phyloP scores from a whole-genome alignment of 2,329 filamentous ascomycete species.

The Neonectria ditissima region DNA sequence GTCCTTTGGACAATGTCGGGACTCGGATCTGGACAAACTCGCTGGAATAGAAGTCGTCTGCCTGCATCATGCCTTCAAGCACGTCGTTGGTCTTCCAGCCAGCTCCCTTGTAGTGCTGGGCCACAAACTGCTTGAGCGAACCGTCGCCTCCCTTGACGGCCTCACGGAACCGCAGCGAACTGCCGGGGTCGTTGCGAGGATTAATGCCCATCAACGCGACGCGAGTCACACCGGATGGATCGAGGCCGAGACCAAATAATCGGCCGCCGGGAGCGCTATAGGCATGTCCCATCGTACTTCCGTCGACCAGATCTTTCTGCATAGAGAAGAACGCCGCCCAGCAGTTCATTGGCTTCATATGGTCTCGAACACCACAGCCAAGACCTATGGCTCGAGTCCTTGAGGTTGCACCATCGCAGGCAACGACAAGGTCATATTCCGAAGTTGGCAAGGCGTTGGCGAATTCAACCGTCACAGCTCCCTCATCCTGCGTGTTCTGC shows the following conservation, averaged over 20 bases:
- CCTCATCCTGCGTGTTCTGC: constrained; percentile 35
- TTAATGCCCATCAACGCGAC: constrained; percentile 52
- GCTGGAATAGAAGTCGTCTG: constrained; percentile 60
- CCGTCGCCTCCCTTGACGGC: constrained; percentile 47
- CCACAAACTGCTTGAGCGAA: constrained; percentile 51
- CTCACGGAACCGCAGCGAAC: constrained; percentile 52
- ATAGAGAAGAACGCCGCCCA: constrained; percentile 59
- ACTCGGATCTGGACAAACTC: constrained; percentile 59
- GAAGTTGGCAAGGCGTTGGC: constrained; percentile 49
- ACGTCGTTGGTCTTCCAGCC: constrained; percentile 59
- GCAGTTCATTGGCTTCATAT: constrained; percentile 51
- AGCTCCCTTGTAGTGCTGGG: constrained; percentile 54
- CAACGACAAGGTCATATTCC: constrained; percentile 62
- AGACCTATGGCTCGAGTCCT: constrained; percentile 59
- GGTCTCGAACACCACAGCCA: constrained; percentile 52
- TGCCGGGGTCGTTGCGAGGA: constrained; percentile 43
- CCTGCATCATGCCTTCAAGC: constrained; percentile 48
- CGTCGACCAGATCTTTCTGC: constrained; percentile 52
- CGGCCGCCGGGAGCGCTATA: constrained; percentile 55
- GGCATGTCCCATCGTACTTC: constrained; percentile 51
- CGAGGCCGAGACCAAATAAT: constrained; percentile 50
- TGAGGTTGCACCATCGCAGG: constrained; percentile 61
- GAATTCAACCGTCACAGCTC: constrained; percentile 55
- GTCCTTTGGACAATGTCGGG: constrained; percentile 51
- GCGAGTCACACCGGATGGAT: constrained; percentile 48